Evolutionary conservation across 2,329 filamentous ascomycete genomes (phyloP).

Genomic region (Calonectria henricotiae): DNA sequence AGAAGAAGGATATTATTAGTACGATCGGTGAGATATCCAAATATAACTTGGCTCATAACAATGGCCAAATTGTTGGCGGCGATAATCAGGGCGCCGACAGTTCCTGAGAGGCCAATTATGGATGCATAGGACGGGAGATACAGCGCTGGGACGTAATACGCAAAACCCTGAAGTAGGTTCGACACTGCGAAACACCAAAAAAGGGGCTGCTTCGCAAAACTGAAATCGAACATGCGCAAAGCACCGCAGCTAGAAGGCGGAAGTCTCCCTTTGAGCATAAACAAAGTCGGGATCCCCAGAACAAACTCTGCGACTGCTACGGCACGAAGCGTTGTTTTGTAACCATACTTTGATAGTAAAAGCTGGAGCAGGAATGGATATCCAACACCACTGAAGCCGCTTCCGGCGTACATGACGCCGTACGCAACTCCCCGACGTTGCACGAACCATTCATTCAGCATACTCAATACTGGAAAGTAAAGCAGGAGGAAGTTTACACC

Average conservation of each 20-base stretch:
- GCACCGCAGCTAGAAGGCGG: conserved; percentile 57
- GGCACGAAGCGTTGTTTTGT: conserved; percentile 60
- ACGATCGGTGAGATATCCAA: conserved; percentile 66
- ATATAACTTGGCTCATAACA: conserved; percentile 63
- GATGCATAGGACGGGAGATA: conserved; percentile 70
- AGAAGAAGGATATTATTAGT: conserved; percentile 65
- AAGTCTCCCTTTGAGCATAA: conserved; percentile 61
- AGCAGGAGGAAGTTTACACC: conserved; percentile 60
- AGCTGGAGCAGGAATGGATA: conserved; percentile 64
- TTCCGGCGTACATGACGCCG: conserved; percentile 67
- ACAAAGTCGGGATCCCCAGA: conserved; percentile 60
- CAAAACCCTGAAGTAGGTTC: conserved; percentile 68
- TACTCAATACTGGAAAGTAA: conserved; percentile 60
- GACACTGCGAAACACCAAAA: conserved; percentile 62
- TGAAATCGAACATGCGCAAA: conserved; percentile 48
- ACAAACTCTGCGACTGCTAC: conserved; percentile 60
- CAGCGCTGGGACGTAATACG: conserved; percentile 71
- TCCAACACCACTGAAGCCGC: conserved; percentile 66
- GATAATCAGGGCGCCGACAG: conserved; percentile 65
- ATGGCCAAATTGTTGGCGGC: conserved; percentile 66
- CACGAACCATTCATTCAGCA: conserved; percentile 68
- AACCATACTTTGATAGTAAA: conserved; percentile 62
- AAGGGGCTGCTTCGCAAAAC: conserved; percentile 48
- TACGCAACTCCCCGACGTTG: conserved; percentile 64
- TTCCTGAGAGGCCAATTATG: conserved; percentile 58